phyloP scores from a whole-genome alignment of 176 grass and related monocot species.

The Rhynchospora pubera region DNA sequence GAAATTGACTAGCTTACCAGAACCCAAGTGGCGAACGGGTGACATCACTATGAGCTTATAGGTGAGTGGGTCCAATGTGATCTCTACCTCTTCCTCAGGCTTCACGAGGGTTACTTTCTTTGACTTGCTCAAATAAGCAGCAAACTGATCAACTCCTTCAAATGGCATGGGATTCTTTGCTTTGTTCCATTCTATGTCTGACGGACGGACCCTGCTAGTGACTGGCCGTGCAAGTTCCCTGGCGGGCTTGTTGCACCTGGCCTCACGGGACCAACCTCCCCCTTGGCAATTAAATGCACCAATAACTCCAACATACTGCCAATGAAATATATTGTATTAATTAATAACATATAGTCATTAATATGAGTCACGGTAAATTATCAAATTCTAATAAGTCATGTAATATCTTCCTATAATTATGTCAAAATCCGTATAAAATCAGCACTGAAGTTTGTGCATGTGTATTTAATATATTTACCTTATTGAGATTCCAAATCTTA shows the following conservation, averaged over 20 bases:
- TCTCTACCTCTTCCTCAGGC: slow-evolving; percentile 37
- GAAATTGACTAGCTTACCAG: slow-evolving; percentile 19
- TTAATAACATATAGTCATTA: too few relatives aligned
- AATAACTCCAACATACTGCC: slow-evolving; percentile 60
- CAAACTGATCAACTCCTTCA: slow-evolving; percentile 36
- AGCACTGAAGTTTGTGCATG: neutral
- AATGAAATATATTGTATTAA: neutral
- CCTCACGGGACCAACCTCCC: slow-evolving; percentile 79
- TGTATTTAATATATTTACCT: slow-evolving; percentile 17
- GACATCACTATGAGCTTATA: slow-evolving; percentile 86
- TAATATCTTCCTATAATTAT: neutral
- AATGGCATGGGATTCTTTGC: slow-evolving; percentile 23
- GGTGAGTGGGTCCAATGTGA: slow-evolving; percentile 57
- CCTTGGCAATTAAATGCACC: slow-evolving; percentile 95
- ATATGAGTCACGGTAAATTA: neutral
- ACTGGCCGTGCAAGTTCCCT: slow-evolving; percentile 44
- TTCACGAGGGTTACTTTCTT: slow-evolving; percentile 42
- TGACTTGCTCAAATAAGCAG: slow-evolving; percentile 42
- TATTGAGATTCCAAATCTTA: slow-evolving; percentile 88
- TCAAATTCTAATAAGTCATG: neutral
- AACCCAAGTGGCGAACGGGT: slow-evolving; percentile 30
- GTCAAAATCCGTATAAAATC: neutral
- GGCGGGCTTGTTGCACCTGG: slow-evolving; percentile 53
- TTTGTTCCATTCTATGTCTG: slow-evolving; percentile 73
- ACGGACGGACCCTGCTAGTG: slow-evolving; percentile 29